A percentile compares a stretch with the other conserved stretches of the same genome.
Evolutionary conservation across 2,329 filamentous ascomycete species (phyloP).

Genomic region (Calonectria hawksworthii): DNA sequence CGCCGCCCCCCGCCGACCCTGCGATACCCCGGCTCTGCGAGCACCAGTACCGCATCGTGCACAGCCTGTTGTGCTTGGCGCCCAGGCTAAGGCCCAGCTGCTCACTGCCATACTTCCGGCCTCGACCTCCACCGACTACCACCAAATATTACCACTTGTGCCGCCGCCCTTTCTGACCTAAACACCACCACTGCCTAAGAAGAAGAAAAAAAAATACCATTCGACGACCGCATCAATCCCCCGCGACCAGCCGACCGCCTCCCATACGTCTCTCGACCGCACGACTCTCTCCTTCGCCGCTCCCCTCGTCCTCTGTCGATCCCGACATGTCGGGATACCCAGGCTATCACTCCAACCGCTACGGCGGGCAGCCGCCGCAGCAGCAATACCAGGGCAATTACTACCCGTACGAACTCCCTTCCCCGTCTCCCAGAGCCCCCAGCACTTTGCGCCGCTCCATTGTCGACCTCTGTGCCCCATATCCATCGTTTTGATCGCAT

Average conservation of each 20-base stretch:
- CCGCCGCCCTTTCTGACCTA: conserved; percentile 18
- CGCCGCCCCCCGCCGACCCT: conserved; percentile 19
- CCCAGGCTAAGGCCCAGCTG: conserved; percentile 24
- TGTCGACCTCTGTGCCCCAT: conserved; percentile 19
- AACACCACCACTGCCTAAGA: conserved; percentile 21
- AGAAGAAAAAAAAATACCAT: conserved; percentile 1
- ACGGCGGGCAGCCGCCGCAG: conserved; percentile 50
- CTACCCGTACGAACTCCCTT: conserved; percentile 63
- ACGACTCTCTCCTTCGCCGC: neutral
- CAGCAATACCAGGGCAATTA: conserved; percentile 59
- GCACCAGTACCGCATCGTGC: conserved; percentile 18
- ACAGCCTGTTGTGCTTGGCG: conserved; percentile 27
- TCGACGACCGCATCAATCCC: conserved; percentile 8
- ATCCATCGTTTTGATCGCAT: neutral
- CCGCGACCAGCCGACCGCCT: conserved; percentile 4
- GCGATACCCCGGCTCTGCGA: conserved; percentile 16
- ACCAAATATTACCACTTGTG: conserved; percentile 21
- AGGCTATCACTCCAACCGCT: conserved; percentile 66
- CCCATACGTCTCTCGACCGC: neutral
- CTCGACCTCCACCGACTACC: conserved; percentile 25
- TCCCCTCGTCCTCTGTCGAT: conserved; percentile 11
- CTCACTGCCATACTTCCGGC: conserved; percentile 24
- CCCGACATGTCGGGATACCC: conserved; percentile 74
- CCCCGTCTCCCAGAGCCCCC: conserved; percentile 15
- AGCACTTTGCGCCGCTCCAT: conserved; percentile 30